Base-by-base conservation (phyloP, 768 basidiomycete genomes). In the Collybiopsis luxurians region DNA sequence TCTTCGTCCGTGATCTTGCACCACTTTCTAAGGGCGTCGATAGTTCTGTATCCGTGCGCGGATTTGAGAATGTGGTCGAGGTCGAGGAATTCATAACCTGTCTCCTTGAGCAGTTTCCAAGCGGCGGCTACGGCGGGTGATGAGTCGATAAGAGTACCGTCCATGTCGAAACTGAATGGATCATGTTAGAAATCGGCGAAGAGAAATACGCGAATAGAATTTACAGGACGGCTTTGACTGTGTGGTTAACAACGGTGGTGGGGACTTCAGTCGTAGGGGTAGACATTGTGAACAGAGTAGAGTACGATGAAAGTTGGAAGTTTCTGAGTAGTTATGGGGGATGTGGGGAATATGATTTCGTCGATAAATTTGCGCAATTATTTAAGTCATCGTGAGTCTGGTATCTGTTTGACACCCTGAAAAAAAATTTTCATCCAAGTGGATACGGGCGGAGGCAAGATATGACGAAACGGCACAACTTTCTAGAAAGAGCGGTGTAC, bases 71-170 rank as follows among this genome's bases (percentile, higher is more conserved):
- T 59, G 30, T 59, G 53, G 23, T 42, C 43, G 17, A 59, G 53
- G 53, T 59, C 58, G 12, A 59, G 53, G n/a, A 60, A 60, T 5
- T 59, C 58, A 38, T 59, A 59, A 24, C 58, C 58, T 6, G 58
- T 59, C 13, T 59, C 53, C 28, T 55, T 59, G 43, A 59, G 46
- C 5, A 59, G 53, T 23, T 31, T 55, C 58, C 58, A 59, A n/a
- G 58, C 58, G 27, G 58, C 58, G 27, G 58, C 53, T 9, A 59
- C 58, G 6, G 58, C 58, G 19, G 58, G 58, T n/a, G 58, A 59
- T 5, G 58, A 59, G 30, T 59, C 58, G 46, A 59, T 59, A 13
- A 59, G 58, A 36, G 58, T 59, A 13, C 58, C 58, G 23, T 59
- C 58, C 58, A 59, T 59, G 13, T 54, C 53, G 36, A 47, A 40